Conservation (phyloP, 768 basidiomycete genomes). For the Mycena galericulata region DNA sequence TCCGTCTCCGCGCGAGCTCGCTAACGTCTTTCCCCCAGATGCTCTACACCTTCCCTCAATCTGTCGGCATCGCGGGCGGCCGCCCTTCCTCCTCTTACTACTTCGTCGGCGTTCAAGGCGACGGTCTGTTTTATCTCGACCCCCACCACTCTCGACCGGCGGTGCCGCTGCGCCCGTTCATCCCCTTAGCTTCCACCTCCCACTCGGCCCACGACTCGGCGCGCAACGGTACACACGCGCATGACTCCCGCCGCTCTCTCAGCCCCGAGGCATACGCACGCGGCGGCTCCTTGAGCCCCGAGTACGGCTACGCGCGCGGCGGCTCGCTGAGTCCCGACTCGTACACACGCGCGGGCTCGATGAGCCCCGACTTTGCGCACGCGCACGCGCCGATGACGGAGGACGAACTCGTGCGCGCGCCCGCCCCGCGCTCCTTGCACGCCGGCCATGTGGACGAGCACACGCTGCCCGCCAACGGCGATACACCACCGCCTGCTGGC, state of each 20-base stretch:
- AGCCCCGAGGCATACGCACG: constrained; percentile 2
- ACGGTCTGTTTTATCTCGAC: constrained; percentile 69
- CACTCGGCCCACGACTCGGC: not conserved
- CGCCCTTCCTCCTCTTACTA: too few relatives aligned
- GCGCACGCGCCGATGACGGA: not conserved
- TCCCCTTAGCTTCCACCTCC: not conserved
- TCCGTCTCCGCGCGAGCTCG: too few relatives aligned
- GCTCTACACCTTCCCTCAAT: constrained; percentile 76
- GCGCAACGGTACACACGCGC: not conserved
- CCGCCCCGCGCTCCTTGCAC: not conserved
- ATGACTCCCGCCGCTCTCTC: not conserved
- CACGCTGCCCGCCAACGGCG: too few relatives aligned
- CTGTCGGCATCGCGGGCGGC: constrained; percentile 41
- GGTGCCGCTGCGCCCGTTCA: constrained; percentile 59
- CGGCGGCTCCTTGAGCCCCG: not conserved
- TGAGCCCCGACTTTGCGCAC: not conserved
- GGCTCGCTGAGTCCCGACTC: not conserved
- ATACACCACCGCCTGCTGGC: too few relatives aligned
- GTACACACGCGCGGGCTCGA: not conserved
- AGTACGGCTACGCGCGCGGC: not conserved
- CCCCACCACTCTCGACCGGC: constrained; percentile 68
- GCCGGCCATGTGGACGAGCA: not conserved
- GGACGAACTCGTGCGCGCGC: not conserved
- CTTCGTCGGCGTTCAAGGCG: constrained; percentile 56
- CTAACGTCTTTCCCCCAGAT: too few relatives aligned